Base-by-base conservation (phyloP, 176 grass and related monocot species). In the Melocanna baccifera region DNA sequence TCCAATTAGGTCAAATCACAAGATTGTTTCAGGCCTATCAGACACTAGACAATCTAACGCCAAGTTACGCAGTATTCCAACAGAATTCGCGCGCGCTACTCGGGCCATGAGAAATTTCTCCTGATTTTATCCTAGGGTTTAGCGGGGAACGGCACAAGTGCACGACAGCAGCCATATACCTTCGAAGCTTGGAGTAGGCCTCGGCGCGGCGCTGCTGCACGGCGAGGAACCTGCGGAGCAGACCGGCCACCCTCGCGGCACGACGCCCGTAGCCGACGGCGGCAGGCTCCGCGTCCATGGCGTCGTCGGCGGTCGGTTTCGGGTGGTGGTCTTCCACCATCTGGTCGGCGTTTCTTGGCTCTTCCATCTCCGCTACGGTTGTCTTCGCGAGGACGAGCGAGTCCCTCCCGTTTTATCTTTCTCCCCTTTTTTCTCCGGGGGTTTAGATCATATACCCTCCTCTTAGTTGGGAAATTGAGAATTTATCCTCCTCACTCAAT, bases 161-260 rank as follows among this genome's bases (percentile, higher is more conserved):
- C 29, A 39, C 26, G 26, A 62, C 36, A 22, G 53, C 70, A 9
- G 26, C 39, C 3, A 25, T 39, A 41, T 90, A 98, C 96, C 96
- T 98, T 81, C 87, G 89, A 28, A 98, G 91, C 63, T 67, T 89
- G 67, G 91, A 89, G 91, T 98, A 98, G 70, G 91, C 93, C 84
- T 92, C 89, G 32, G 96, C 96, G 15, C 96, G 89, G 83, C 96
- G 92, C 75, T 92, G 89, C 73, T 98, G 96, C 57, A 98, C 81
- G 19, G 83, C 89, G 53, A 98, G 96, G 62, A 98, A 95, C 11
- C 83, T 72, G 23, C 89, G 96, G 62, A 98, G 96, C 15, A 98
- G 80, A 51, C 69, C 85, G 68, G 83, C 67, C 45, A 92, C 58
- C 70, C 83, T 74, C 12, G 67, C 71, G 22, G 85, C 71, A 23